A percentile compares a stretch with the other conserved stretches of the same genome.
phyloP scores from a whole-genome alignment of 331 rosid genomes.

The Acacia pycnantha region DNA sequence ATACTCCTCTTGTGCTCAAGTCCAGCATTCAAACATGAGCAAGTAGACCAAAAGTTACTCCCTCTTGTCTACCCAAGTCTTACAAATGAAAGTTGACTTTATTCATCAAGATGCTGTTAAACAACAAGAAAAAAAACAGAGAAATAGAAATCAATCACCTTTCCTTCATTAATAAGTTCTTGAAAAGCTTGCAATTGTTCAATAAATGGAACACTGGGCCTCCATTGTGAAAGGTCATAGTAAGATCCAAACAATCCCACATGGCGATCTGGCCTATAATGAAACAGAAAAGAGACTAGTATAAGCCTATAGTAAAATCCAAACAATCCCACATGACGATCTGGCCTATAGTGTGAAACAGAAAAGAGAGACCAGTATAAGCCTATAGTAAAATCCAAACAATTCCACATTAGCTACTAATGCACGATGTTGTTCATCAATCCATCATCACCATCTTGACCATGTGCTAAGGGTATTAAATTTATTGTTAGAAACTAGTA shows the following conservation, averaged over 20 bases:
- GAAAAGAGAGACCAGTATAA: background rate
- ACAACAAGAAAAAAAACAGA: constrained; percentile 4
- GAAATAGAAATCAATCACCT: constrained; percentile 48
- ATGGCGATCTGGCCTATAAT: constrained; percentile 88
- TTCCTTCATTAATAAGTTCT: constrained; percentile 88
- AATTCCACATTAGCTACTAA: no score
- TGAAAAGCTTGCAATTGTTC: constrained; percentile 88
- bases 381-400: background rate
- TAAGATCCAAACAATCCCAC: constrained; percentile 65
- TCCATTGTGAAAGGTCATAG: constrained; percentile 80
- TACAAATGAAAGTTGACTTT: background rate
- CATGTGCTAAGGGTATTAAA: background rate
- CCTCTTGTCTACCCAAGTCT: background rate
- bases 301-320: background rate
- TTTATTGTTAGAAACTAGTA: background rate
- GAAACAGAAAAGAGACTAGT: constrained; percentile 4
- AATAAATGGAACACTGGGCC: constrained; percentile 85
- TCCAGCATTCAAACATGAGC: background rate
- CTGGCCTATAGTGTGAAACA: constrained; percentile 72
- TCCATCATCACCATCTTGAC: background rate
- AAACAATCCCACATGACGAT: constrained; percentile 52
- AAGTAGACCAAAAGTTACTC: background rate
- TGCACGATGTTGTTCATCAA: background rate
- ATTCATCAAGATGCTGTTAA: constrained; percentile 11
- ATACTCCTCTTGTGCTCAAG: background rate